Evolutionary conservation across 2,329 filamentous ascomycete genomes (phyloP), one percentile per base, ranked within the genome.

Genomic region (Lachnellula arida): DNA sequence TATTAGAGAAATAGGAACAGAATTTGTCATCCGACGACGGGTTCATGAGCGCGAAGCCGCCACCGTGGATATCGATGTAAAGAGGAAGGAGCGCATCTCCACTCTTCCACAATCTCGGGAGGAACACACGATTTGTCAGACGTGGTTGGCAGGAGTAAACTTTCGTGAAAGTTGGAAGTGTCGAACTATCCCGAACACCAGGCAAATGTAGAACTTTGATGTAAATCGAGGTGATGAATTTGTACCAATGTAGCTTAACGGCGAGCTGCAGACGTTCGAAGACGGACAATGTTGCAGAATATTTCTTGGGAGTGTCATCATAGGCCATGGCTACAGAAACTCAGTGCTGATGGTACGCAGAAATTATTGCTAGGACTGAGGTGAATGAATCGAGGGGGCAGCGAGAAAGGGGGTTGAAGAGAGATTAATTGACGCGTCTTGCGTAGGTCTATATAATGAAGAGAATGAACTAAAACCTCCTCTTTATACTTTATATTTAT

Each of bases 31-130:
- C 76, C 46, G 74, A 65, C 25, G 64, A 53, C 0, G 78, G 73
- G 12, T 70, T 63, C 65, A 75, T 73, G 40, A 81, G 19, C 15
- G 72, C 72, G 64, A 79, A 81, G 35, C 77, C 78, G 51, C 79
- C 78, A 53, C 79, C 79, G 61, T 82, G 80, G 60, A 81, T 74
- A 54, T 76, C 73, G 42, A 82, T 68, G 50, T 80, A 71, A 1
- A 76, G 69, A 0, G 78, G 77, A 5, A 65, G 51, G 8, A 49
- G 51, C 5, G 44, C 46, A 53, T 62, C 60, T 15, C 55, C 61
- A 25, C 51, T 53, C 40, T 65, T 63, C 8, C 59, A 63, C 11
- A 54, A 59, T 37, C 59, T 59, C 8, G 63, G 63, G 47, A 73
- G 71, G 68, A 77, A 79, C 56, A 78, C 65, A 4, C 70, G 67